Evolutionary conservation across 768 basidiomycete species (phyloP).

Genomic region (Clitopilus hobsonii): DNA sequence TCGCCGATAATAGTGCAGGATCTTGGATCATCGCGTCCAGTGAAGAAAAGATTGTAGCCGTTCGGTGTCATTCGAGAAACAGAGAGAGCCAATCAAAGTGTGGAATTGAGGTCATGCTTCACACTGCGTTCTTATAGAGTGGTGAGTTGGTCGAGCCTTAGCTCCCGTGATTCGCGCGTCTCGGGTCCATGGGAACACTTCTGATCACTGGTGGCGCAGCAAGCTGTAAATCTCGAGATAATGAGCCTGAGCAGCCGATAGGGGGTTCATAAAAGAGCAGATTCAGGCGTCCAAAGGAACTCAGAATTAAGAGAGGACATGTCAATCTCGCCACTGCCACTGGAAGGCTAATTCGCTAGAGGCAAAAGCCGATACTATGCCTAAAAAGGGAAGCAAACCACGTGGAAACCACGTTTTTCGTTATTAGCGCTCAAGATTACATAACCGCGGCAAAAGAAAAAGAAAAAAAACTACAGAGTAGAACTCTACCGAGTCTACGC

Average conservation of each 20-base stretch:
- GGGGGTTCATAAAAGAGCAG: background rate
- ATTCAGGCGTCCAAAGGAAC: conserved; percentile 2
- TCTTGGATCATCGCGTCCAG: conserved; percentile 65
- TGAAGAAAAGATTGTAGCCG: conserved; percentile 62
- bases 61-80: conserved; percentile 33
- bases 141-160: conserved; percentile 32
- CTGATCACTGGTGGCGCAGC: conserved; percentile 45
- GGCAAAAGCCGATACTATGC: conserved; percentile 30
- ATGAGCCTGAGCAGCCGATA: background rate
- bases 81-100: conserved; percentile 24
- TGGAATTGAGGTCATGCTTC: conserved; percentile 25
- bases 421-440: conserved; percentile 5
- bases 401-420: conserved; percentile 22
- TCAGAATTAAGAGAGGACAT: conserved; percentile 21
- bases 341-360: conserved; percentile 28
- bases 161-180: conserved; percentile 49
- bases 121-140: conserved; percentile 35
- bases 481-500: conserved; percentile 55
- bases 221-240: conserved; percentile 27
- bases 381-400: conserved; percentile 13
- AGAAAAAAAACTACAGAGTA: conserved; percentile 2
- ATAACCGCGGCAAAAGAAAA: conserved; percentile 7
- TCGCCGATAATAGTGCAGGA: conserved; percentile 66
- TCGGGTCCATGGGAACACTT: conserved; percentile 44
- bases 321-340: conserved; percentile 36